Conservation (phyloP, 2,329 filamentous ascomycete genomes). For the Lachnellula hyalina region DNA sequence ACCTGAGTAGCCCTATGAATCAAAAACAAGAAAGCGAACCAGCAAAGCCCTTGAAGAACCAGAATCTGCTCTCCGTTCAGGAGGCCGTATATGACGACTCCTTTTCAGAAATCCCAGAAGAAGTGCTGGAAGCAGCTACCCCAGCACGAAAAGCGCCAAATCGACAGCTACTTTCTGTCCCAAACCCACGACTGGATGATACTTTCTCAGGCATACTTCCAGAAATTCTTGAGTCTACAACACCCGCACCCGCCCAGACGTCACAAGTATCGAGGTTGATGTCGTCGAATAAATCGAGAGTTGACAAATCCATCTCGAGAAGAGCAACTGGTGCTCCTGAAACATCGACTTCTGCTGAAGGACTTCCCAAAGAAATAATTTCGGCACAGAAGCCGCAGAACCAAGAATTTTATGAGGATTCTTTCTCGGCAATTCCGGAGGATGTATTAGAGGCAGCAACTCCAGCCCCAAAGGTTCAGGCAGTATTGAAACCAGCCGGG, state of each 20-base stretch:
- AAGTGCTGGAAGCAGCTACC: constrained; percentile 21
- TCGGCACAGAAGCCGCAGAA: constrained; percentile 2
- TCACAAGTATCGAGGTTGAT: constrained; percentile 12
- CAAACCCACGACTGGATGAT: constrained; percentile 14
- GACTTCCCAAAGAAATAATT: neutral
- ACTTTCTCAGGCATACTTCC: constrained; percentile 26
- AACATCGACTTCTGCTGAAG: constrained; percentile 16
- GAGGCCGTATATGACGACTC: constrained; percentile 18
- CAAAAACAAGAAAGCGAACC: constrained; percentile 14
- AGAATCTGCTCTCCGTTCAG: constrained; percentile 12
- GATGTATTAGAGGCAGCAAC: constrained; percentile 13
- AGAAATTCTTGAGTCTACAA: constrained; percentile 22
- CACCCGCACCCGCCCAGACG: constrained; percentile 18
- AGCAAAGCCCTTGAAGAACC: constrained; percentile 8
- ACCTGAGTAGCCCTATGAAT: constrained; percentile 32
- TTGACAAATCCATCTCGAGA: constrained; percentile 19
- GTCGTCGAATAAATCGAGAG: neutral
- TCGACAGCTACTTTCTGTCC: constrained; percentile 13
- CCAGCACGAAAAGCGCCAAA: constrained; percentile 13
- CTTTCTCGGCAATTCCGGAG: constrained; percentile 21
- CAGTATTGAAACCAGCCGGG: neutral
- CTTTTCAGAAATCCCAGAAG: constrained; percentile 22
- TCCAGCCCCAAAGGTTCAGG: constrained; percentile 13
- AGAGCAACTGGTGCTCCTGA: constrained; percentile 18
- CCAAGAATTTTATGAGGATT: constrained; percentile 20